These are phyloP conservation scores for Xylaria flabelliformis DNA, from an alignment of 495 filamentous ascomycete genomes.

Conservation along the genomic window DNA sequence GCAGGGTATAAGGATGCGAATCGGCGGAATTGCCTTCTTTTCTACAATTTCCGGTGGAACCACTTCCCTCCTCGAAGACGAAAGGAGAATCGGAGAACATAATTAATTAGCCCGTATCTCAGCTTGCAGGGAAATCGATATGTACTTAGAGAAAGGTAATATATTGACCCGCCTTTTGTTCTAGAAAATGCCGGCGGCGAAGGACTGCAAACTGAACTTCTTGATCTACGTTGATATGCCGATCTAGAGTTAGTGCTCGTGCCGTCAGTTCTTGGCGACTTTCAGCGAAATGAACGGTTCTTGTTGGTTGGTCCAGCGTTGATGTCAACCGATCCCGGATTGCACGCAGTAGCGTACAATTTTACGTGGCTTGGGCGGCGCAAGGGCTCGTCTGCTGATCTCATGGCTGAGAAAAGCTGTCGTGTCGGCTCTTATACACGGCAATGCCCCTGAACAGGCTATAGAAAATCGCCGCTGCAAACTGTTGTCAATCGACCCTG, in stretches of 20 bases:
- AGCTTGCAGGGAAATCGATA: background rate
- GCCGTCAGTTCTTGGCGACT: background rate
- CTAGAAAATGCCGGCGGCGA: background rate
- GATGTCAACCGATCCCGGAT: conserved; percentile 9
- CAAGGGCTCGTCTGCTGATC: background rate
- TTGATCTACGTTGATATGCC: conserved; percentile 1
- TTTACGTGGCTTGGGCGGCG: background rate
- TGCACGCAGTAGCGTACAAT: background rate
- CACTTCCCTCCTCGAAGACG: background rate
- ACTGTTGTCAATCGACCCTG: background rate
- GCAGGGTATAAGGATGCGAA: background rate
- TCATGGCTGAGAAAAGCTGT: background rate
- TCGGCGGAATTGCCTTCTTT: conserved; percentile 9
- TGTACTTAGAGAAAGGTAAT: background rate
- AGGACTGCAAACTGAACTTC: background rate
- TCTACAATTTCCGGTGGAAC: background rate
- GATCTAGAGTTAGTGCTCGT: conserved; percentile 1
- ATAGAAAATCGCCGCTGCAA: background rate
- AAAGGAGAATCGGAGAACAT: conserved; percentile 6
- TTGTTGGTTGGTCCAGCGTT: background rate
- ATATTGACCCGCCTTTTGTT: conserved; percentile 4
- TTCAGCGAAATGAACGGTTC: background rate
- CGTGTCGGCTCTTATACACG: background rate
- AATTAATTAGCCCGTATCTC: background rate
- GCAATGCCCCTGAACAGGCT: background rate